These are phyloP conservation scores for Biscogniauxia mediterranea DNA, from an alignment of 2,329 filamentous ascomycete species.

Conservation along the genomic window DNA sequence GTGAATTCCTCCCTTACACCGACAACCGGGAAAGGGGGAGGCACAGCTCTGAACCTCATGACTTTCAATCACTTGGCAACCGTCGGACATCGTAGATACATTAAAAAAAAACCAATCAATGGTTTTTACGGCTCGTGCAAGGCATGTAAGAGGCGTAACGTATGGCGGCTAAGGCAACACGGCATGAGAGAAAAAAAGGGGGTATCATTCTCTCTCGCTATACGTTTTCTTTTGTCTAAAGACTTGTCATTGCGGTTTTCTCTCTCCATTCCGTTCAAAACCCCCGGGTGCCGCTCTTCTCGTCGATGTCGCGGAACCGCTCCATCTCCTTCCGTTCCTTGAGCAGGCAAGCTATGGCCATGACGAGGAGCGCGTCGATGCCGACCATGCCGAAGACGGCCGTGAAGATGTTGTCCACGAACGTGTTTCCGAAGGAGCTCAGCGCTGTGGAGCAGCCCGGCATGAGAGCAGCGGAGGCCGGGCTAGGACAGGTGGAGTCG, in stretches of 20 bases:
- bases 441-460: constrained; percentile 69
- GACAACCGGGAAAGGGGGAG: not conserved
- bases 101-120: not conserved
- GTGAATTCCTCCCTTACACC: not conserved
- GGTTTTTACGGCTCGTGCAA: not conserved
- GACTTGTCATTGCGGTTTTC: too few relatives aligned
- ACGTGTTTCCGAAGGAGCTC: constrained; percentile 65
- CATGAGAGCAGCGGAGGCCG: constrained; percentile 67
- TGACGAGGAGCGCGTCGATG: constrained; percentile 64
- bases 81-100: not conserved
- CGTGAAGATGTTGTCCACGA: constrained; percentile 76
- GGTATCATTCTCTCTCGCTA: not conserved
- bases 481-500: constrained; percentile 65
- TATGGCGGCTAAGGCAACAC: not conserved
- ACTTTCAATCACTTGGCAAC: not conserved
- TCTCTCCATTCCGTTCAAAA: not conserved
- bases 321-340: constrained; percentile 80
- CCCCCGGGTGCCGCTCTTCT: constrained; percentile 63
- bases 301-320: constrained; percentile 76
- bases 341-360: constrained; percentile 71
- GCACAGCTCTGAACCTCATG: not conserved
- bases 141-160: not conserved
- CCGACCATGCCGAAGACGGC: constrained; percentile 76
- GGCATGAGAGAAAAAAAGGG: not conserved
- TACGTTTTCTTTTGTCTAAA: too few relatives aligned